Evolutionary conservation across 768 basidiomycete species (phyloP).

Genomic region (Lactifluus echinatus): DNA sequence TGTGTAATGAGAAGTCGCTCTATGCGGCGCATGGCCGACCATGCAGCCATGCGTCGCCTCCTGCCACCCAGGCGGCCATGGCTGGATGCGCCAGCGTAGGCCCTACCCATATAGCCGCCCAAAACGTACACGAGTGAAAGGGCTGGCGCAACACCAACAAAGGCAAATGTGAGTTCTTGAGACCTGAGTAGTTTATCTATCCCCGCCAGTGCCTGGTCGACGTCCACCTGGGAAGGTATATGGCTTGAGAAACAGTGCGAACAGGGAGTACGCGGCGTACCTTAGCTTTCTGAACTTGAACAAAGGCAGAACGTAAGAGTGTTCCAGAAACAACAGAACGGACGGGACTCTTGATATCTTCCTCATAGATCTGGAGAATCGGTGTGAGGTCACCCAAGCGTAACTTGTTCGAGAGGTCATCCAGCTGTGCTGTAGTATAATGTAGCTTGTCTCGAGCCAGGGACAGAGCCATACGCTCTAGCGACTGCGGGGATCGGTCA

Average conservation of each 20-base stretch:
- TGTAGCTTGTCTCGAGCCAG: conserved; percentile 75
- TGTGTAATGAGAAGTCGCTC: conserved; percentile 58
- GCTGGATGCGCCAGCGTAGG: conserved; percentile 45
- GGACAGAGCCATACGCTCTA: conserved; percentile 87
- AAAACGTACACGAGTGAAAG: conserved; percentile 68
- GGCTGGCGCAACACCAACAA: conserved; percentile 91
- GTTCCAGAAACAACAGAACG: conserved; percentile 74
- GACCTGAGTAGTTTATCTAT: conserved; percentile 92
- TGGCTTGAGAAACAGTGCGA: background rate
- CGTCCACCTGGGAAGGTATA: conserved; percentile 57
- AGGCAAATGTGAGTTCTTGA: conserved; percentile 92
- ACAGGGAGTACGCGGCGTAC: conserved; percentile 30
- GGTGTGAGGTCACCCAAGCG: conserved; percentile 78
- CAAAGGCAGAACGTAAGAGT: conserved; percentile 73
- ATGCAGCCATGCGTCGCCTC: conserved; percentile 44
- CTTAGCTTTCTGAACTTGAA: conserved; percentile 95
- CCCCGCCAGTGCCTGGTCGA: conserved; percentile 81
- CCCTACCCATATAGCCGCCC: conserved; percentile 41
- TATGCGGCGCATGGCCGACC: conserved; percentile 69
- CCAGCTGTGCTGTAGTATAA: conserved; percentile 56
- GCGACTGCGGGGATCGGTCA: conserved; percentile 42
- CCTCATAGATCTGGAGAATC: conserved; percentile 81
- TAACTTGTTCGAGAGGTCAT: conserved; percentile 54
- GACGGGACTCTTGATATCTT: conserved; percentile 83
- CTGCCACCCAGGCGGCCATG: conserved; percentile 51